Conservation (phyloP, 2,329 filamentous ascomycete species). For the Fusarium dimerum region DNA sequence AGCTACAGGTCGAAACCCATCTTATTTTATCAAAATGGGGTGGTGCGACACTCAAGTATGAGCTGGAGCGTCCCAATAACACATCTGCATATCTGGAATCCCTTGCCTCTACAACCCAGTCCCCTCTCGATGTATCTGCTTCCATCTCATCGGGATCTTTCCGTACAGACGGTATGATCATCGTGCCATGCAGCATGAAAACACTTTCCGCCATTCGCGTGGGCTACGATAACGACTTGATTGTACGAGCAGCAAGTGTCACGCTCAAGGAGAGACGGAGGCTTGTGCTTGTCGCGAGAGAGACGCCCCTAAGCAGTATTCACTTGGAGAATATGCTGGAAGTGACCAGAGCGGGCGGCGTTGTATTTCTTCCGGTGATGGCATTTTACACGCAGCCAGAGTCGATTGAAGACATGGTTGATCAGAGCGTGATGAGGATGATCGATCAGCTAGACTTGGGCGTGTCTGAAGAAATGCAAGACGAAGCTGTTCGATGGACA, state of each 20-base stretch:
- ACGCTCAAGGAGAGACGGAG: slow-evolving; percentile 8
- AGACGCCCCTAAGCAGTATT: slow-evolving; percentile 9
- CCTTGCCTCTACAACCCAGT: too few species aligned
- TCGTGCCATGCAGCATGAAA: slow-evolving; percentile 12
- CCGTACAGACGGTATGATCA: slow-evolving; percentile 13
- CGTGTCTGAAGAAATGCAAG: not conserved
- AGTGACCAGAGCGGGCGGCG: slow-evolving; percentile 5
- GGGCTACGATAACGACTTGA: slow-evolving; percentile 3
- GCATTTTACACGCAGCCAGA: slow-evolving; percentile 9
- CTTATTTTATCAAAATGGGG: slow-evolving; percentile 52
- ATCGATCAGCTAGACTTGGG: slow-evolving; percentile 10
- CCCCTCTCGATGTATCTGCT: too few species aligned
- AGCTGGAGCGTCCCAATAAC: slow-evolving; percentile 18
- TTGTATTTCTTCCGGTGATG: slow-evolving; percentile 11
- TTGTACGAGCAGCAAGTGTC: slow-evolving; percentile 10
- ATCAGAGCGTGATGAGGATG: slow-evolving; percentile 13
- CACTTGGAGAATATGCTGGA: slow-evolving; percentile 14
- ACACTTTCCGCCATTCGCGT: slow-evolving; percentile 4
- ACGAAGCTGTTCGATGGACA: not conserved
- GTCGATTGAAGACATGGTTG: slow-evolving; percentile 6
- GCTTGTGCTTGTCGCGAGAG: not conserved
- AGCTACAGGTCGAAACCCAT: slow-evolving; percentile 48
- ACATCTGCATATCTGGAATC: not conserved
- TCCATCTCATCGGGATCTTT: not conserved
- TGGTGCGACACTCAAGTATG: slow-evolving; percentile 47